These are phyloP conservation scores for Ambrosiella xylebori DNA, from an alignment of 2,329 filamentous ascomycete genomes.

Conservation along the genomic window DNA sequence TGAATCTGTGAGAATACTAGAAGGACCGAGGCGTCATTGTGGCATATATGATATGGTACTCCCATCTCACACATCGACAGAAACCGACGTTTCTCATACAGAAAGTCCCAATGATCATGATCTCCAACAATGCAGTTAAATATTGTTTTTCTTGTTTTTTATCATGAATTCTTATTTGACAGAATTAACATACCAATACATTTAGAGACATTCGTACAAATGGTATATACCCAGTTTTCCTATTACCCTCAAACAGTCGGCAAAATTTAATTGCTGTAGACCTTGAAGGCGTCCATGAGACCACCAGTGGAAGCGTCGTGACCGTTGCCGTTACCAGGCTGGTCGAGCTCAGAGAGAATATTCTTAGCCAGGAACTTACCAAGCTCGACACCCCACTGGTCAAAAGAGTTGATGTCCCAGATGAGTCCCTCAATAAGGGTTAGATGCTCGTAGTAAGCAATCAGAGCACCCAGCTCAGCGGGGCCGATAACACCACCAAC, in stretches of 20 bases:
- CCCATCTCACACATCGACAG: too few relatives aligned
- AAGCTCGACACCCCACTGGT: conserved; percentile 98
- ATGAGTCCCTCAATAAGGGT: conserved; percentile 95
- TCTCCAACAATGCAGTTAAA: too few relatives aligned
- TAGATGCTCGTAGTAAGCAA: conserved; percentile 97
- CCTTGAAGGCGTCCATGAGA: conserved; percentile 85
- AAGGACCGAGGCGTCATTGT: too few relatives aligned
- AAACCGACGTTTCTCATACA: too few relatives aligned
- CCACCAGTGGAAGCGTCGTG: conserved; percentile 84
- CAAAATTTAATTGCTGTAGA: conserved; percentile 36
- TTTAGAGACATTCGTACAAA: neutral
- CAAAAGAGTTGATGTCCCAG: conserved; percentile 99
- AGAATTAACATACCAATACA: too few relatives aligned
- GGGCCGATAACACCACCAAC: conserved; percentile 84
- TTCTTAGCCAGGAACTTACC: conserved; percentile 94
- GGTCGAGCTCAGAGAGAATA: conserved; percentile 71
- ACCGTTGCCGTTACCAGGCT: conserved; percentile 47
- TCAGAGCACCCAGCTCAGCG: conserved; percentile 79
- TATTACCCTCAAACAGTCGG: neutral
- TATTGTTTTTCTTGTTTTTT: too few relatives aligned
- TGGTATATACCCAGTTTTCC: neutral
- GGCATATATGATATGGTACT: too few relatives aligned
- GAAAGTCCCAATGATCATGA: too few relatives aligned
- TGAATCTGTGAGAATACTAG: too few relatives aligned
- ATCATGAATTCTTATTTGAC: too few relatives aligned